Base-by-base conservation (phyloP, 139 green algal genomes). In the Tetradesmus lagerheimii region DNA sequence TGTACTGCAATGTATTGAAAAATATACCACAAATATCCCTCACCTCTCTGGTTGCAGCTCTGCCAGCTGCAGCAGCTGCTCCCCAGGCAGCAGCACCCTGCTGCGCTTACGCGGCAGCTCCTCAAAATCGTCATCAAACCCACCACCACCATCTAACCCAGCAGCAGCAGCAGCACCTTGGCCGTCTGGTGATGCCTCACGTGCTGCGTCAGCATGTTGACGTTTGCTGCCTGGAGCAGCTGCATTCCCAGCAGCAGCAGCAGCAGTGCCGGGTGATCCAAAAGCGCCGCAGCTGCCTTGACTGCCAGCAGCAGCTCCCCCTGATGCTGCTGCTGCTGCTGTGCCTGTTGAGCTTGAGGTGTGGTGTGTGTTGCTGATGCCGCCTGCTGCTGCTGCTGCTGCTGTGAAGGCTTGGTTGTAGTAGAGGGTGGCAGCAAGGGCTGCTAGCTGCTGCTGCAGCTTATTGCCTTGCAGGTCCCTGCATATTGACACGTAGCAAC, bases 391-490 rank as follows among this genome's bases (percentile, higher is more conserved):
- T 85, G 80, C 31, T 85, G 79, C 79, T 85, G 79, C 39, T 57
- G 53, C 23, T 25, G 57, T 20, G 23, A 74, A 37, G 37, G 39
- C 45, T 14, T 20, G 31, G 27, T 88, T 38, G 83, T 88, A 88
- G n/a, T 67, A 80, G 12, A 88, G 16, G 31, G 83, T 53, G 12
- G 83, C 83, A 45, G 83, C 62, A 9, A 88, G 83, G 20, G 83
- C 38, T 31, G 83, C 83, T 38, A 88, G 83, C 64, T 78, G 37
- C 83, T 88, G 83, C 23, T 88, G 83, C 83, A 77, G 83, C 64
- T 88, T 88, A 39, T 80, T 88, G 18, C 64, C 64, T 39, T 80
- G 64, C 23, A 88, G 27, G 38, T 88, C 83, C 83, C 83, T 88
- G 66, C 66, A 12, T 4, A 15, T 27, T 2, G 15, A 11, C 23